phyloP scores from a whole-genome alignment of 1,284 basidiomycete genomes.

The Caloboletus inedulis region DNA sequence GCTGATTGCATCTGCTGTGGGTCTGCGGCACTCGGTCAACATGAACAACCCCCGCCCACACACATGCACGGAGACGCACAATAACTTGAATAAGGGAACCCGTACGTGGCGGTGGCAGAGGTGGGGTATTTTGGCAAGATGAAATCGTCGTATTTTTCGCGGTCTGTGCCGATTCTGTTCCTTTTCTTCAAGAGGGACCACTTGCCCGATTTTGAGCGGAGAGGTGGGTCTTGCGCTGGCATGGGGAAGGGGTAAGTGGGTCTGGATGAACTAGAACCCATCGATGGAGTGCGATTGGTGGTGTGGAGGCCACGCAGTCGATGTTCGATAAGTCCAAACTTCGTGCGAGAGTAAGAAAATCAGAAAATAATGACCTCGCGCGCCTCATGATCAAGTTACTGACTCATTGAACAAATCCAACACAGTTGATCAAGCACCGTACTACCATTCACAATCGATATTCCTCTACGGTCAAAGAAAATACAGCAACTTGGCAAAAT shows the following conservation, averaged over 20 bases:
- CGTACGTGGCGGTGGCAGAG: conserved; percentile 12
- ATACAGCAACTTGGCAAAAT: conserved; percentile 6
- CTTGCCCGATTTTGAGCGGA: conserved; percentile 8
- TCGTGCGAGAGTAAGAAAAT: background rate
- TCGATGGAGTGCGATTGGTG: conserved; percentile 1
- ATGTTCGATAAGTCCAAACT: background rate
- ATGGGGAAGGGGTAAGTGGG: conserved; percentile 25
- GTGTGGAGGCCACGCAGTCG: conserved; percentile 6
- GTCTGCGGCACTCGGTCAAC: conserved; percentile 17
- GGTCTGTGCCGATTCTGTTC: conserved; percentile 18
- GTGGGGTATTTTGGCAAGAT: conserved; percentile 16
- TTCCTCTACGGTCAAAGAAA: background rate
- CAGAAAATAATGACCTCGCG: too few species aligned
- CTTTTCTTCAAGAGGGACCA: conserved; percentile 22
- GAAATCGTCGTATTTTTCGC: conserved; percentile 19
- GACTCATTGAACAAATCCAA: background rate
- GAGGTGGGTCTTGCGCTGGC: conserved; percentile 10
- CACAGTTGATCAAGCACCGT: background rate
- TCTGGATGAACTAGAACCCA: conserved; percentile 27
- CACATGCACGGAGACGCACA: conserved; percentile 18
- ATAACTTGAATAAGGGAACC: conserved; percentile 21
- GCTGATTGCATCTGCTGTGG: conserved; percentile 17
- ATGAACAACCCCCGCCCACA: background rate
- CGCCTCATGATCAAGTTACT: background rate
- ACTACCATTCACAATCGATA: background rate